Evolutionary conservation across 257 asterid species (phyloP), one percentile per base, ranked within the genome.

Genomic region (Solanum appendiculatum): DNA sequence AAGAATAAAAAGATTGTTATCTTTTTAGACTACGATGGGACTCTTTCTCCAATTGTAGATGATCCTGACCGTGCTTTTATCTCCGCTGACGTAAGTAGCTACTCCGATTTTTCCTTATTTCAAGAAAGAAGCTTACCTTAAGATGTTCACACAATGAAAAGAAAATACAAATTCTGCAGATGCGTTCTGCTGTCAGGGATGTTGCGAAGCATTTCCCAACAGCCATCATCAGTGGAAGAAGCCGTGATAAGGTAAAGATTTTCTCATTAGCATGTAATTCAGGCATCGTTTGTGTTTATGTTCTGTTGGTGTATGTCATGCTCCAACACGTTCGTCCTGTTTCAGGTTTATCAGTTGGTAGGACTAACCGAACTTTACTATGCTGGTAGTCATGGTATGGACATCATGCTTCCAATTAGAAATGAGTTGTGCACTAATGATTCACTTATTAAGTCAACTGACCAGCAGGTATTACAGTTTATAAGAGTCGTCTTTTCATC

Each of bases 361-460:
- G 87, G 87, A 88, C 72, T 88, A 60, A 84, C 80, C 1, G 87
- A 88, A 84, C 87, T 88, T 12, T 88, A 60, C 60, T 88, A 88
- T 60, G 89, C 89, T 11, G 89, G 89, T 84, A 88, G 89, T 63
- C 89, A 88, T 84, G 89, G 89, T 37, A 88, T 88, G 89, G 89
- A 88, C 81, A 88, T 88, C 42, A 88, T 88, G 87, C 68, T 54
- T 33, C 87, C 87, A 7, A 48, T 84, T 20, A 73, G 23, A 85
- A 51, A 40, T 66, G 73, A 44, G 9, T 12, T 80, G 86, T 69
- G 75, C 54, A 7, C 12, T 83, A 48, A 46, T 33, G 51, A 36
- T 74, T 58, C 77, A 25, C 70, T 82, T 64, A 75, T 64, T 31
- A 84, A 46, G 73, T 84, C 56, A 25, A 88, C 82, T 88, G 86